Evolutionary conservation across 352 stramenopile genomes (phyloP).

Genomic region (Aphanomyces astaci): DNA sequence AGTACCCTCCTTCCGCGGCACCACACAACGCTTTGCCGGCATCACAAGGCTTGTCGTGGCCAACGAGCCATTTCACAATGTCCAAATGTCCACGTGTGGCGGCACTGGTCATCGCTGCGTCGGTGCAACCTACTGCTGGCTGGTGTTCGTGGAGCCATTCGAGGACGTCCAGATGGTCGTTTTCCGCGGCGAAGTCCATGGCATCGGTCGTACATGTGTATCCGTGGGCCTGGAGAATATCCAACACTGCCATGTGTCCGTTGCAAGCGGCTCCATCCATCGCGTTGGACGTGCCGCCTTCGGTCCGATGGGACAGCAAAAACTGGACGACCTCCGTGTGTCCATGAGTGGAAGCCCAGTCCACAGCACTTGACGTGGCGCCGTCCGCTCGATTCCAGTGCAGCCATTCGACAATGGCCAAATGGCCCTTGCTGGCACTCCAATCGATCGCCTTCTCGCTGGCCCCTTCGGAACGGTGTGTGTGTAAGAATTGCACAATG

Average conservation of each 20-base stretch:
- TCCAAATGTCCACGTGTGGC: not conserved
- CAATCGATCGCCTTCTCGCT: not conserved
- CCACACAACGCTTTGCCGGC: not conserved
- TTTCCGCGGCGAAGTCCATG: conserved; percentile 24
- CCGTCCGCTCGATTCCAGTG: not conserved
- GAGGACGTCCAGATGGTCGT: conserved; percentile 16
- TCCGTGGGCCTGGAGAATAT: not conserved
- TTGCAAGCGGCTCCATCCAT: not conserved
- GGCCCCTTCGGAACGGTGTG: not conserved
- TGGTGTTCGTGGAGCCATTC: conserved; percentile 1
- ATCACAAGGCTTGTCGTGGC: not conserved
- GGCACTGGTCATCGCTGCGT: not conserved
- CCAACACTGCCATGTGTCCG: conserved; percentile 5
- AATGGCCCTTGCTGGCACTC: not conserved
- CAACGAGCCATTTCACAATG: not conserved
- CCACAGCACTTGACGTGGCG: not conserved
- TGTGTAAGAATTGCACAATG: conserved; percentile 2
- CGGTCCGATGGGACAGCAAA: not conserved
- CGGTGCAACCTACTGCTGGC: not conserved
- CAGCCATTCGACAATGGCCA: not conserved
- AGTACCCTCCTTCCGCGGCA: not conserved
- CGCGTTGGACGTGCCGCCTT: not conserved
- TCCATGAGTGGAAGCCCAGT: not conserved
- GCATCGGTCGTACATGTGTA: conserved; percentile 14
- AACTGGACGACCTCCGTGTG: not conserved